Evolutionary conservation across 139 green algal genomes (phyloP), one percentile per base, ranked within the genome.

Genomic region (Chlamydomonas schloesseri): DNA sequence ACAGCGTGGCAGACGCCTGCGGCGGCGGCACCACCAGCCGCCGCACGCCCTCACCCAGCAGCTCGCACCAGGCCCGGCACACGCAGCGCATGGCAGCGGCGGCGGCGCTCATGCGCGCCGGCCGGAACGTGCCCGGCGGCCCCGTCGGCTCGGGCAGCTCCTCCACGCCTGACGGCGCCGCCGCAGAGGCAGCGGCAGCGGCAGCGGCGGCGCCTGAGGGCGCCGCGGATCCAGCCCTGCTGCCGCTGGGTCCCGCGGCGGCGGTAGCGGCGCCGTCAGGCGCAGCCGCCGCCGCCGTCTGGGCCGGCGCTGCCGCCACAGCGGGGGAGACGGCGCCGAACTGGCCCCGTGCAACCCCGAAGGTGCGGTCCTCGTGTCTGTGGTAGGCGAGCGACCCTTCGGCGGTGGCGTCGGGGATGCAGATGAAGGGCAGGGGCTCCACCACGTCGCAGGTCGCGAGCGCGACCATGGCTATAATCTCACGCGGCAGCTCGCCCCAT

Each of bases 1-100:
- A 85, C 26, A 85, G 21, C 42, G 42, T 50, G 42, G 8, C 42
- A 8, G 42, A 50, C 20, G 47, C 26, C 20, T 37, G 26, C 28
- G n/a, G 31, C 21, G n/a, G 26, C 14, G 37, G 13, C 31, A 60
- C 79, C 14, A 31, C 20, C 67, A 85, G 67, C 11, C 65, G 47
- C 20, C 79, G 65, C 15, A 85, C 65, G 46, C 79, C 79, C 64
- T 85, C 79, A 53, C 79, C 47, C 24, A 85, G 67, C 18, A 85
- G 65, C 24, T 69, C 65, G 26, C 67, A 76, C 79, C 79, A 85
- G n/a, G 64, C 21, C 21, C 46, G 67, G 64, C 79, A 85, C n/a
- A 77, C 79, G 46, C 65, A 28, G 15, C 79, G 79, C 79, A 85
- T 85, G 1, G 79, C 79, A 2, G 76, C 65, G 33, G 67, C 79